Evolutionary conservation across 345 rosid genomes (phyloP), one percentile per base, ranked within the genome.

Genomic region (Linum tenue): DNA sequence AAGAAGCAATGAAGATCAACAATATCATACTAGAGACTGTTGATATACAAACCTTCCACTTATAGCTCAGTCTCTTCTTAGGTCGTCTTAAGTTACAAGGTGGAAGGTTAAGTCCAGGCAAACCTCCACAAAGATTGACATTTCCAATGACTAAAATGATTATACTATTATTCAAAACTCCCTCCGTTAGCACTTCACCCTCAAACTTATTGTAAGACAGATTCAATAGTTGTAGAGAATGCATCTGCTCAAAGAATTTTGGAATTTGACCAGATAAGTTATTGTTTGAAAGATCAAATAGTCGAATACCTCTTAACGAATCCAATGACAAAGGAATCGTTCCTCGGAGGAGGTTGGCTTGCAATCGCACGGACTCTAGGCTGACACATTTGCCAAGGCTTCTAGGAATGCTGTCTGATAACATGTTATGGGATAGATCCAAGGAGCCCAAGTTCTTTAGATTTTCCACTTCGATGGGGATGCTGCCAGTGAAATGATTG

Each of bases 211-310:
- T 73, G 22, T 22, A 64, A 7, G 76, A 73, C 51, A 73, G 59
- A 50, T 73, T 73, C 35, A 73, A 41, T 15, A 22, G 14, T 44
- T 10, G 37, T 11, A 64, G 62, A 10, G 56, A 14, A 16, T 35
- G 14, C 57, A 37, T 14, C 1, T 35, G 39, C 50, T 64, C 41
- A 6, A 68, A 48, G 38, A 58, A 64, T 37, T 11, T 57, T 15
- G 72, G 72, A 60, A 73, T 68, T 36, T 39, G 14, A 0, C 76
- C 76, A 0, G 76, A 73, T 43, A 73, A 59, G 66, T 73, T 59
- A 39, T 73, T 73, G 39, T 3, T 11, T 11, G 70, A 67, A 9
- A 67, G 16, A 60, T 59, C 70, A 1, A 67, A 2, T 3, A 2
- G 3, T 9, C 10, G 31, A 31, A 68, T 48, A 10, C 71, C 65